Evolutionary conservation across 139 green algal genomes (phyloP).

Genomic region (Chlorella vulgaris): DNA sequence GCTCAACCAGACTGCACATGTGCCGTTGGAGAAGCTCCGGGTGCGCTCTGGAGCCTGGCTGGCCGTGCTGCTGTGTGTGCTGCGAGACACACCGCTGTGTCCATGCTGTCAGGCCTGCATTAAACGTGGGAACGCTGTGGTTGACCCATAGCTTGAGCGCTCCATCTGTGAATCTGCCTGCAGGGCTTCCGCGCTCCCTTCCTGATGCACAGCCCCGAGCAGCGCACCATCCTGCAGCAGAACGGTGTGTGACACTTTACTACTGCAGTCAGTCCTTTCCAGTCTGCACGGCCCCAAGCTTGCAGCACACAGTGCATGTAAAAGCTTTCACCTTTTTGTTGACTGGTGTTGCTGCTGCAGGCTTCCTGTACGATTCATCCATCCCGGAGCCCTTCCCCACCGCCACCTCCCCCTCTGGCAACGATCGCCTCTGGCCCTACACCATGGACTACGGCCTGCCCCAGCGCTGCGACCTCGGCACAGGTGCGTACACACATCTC

Average conservation of each 20-base stretch:
- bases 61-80: no score
- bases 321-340: background rate
- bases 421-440: constrained; percentile 30
- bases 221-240: constrained; percentile 23
- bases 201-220: constrained; percentile 21
- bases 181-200: constrained; percentile 40
- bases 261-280: no score
- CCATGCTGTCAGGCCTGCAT: no score
- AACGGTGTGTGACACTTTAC: constrained; percentile 30
- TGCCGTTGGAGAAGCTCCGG: constrained; percentile 40
- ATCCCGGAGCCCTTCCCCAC: constrained; percentile 35
- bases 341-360: background rate
- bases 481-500: background rate
- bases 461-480: constrained; percentile 30
- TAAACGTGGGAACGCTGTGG: no score
- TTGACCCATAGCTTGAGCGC: no score
- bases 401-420: constrained; percentile 25
- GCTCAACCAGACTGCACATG: constrained; percentile 36
- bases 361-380: constrained; percentile 35
- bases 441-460: constrained; percentile 39
- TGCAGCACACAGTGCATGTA: background rate
- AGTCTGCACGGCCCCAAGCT: no score
- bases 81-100: no score
- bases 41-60: background rate
- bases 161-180: background rate